phyloP scores from a whole-genome alignment of 768 basidiomycete genomes.

The Fomitopsis pulvina region DNA sequence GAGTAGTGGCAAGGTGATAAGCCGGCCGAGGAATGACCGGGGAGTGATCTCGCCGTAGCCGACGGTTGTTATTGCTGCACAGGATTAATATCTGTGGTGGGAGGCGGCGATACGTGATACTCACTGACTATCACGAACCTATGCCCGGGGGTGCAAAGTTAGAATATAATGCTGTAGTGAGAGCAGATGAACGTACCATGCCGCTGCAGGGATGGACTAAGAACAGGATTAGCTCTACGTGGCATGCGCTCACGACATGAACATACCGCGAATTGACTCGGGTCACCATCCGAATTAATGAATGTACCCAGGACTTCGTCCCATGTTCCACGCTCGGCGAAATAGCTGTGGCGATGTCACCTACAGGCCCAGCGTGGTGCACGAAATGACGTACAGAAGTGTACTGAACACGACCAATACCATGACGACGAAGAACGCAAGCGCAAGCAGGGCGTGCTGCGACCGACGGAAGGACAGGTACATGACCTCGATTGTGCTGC shows the following conservation, averaged over 20 bases:
- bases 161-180: slow-evolving; percentile 1
- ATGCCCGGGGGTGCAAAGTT: neutral
- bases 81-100: neutral
- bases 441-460: slow-evolving; percentile 79
- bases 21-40: slow-evolving; percentile 77
- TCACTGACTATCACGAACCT: slow-evolving; percentile 76
- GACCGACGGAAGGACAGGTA: slow-evolving; percentile 81
- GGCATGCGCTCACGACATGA: neutral
- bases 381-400: slow-evolving; percentile 45
- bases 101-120: slow-evolving; percentile 25
- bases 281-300: slow-evolving; percentile 80
- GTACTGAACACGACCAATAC: slow-evolving; percentile 85
- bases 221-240: neutral
- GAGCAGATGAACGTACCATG: slow-evolving; percentile 48
- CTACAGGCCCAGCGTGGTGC: neutral
- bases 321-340: slow-evolving; percentile 88
- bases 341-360: slow-evolving; percentile 47
- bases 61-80: slow-evolving; percentile 75
- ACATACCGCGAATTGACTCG: slow-evolving; percentile 67
- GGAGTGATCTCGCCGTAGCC: slow-evolving; percentile 93
- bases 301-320: slow-evolving; percentile 75
- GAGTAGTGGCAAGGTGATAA: slow-evolving; percentile 81
- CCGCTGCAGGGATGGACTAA: slow-evolving; percentile 66
- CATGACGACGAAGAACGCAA: slow-evolving; percentile 86
- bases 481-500: slow-evolving; percentile 88